Evolutionary conservation across 1,284 basidiomycete genomes (phyloP), one percentile per base, ranked within the genome.

Genomic region (Malassezia yamatoensis): DNA sequence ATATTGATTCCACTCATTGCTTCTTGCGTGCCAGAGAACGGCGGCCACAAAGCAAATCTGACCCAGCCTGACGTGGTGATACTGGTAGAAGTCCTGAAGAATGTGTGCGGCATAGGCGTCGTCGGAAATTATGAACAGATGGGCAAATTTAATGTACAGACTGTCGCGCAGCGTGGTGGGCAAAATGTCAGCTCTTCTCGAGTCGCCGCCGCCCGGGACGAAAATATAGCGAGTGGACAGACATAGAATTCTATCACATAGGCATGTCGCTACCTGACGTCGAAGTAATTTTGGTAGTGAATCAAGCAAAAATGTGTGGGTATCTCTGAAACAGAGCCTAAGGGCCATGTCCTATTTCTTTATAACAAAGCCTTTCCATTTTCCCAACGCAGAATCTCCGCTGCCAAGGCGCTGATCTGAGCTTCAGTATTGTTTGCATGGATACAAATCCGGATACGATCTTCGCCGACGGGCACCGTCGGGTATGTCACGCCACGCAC

Each of bases 371-470:
- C 24, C 24, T 29, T 29, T 20, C 41, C 21, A n/a, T n/a, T n/a
- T 15, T 33, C 24, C 43, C 43, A 45, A 4, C 24, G 43, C 13
- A 18, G 20, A 16, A 47, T 47, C 8, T 9, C 34, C 5, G 42
- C 48, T n/a, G 58, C 59, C 18, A 74, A 54, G 21, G 72, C 68
- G 42, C 83, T 80, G 0, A 90, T 79, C 38, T 91, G 83, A 48
- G 78, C 78, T 24, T 63, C 67, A 29, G 83, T 83, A 61, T 90
- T 88, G 2, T 79, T 81, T 0, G 87, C 82, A 72, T 90, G 88
- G 37, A 91, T 70, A 75, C 89, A 93, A 18, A 91, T 81, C 0
- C 89, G 77, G 5, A 91, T 83, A n/a, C 88, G 81, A 51, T 89
- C 85, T 53, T 81, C 80, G 10, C 86, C 88, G 59, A 83, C 84